phyloP scores from a whole-genome alignment of 805 yeast genomes.

The Huiozyma sinensis region DNA sequence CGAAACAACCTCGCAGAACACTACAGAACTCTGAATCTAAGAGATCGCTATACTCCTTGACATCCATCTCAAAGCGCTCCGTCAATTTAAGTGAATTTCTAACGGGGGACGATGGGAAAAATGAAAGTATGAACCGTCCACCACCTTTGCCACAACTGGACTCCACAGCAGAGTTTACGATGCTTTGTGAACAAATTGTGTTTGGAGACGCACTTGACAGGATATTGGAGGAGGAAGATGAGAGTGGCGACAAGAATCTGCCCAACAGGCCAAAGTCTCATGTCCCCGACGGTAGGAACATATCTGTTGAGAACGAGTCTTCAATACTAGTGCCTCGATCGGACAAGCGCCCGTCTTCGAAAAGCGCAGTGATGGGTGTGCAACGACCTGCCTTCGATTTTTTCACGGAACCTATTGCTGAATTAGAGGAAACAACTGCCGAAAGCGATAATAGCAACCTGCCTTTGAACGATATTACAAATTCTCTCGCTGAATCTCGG shows the following conservation, averaged over 20 bases:
- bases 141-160: slow-evolving; percentile 15
- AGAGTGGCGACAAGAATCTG: slow-evolving; percentile 3
- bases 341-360: too few species aligned
- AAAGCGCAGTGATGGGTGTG: too few species aligned
- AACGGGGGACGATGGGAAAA: slow-evolving; percentile 5
- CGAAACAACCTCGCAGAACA: slow-evolving; percentile 10
- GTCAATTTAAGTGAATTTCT: slow-evolving; percentile 24
- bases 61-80: slow-evolving; percentile 28
- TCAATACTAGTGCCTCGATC: too few species aligned
- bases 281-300: too few species aligned
- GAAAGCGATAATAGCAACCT: too few species aligned
- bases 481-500: background rate
- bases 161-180: slow-evolving; percentile 21
- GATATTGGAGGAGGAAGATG: slow-evolving; percentile 19
- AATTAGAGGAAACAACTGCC: too few species aligned
- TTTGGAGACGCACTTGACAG: slow-evolving; percentile 21
- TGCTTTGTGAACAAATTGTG: slow-evolving; percentile 23
- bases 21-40: slow-evolving; percentile 24
- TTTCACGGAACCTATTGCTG: too few species aligned
- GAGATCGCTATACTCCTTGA: slow-evolving; percentile 25
- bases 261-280: too few species aligned
- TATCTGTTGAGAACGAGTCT: too few species aligned
- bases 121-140: slow-evolving; percentile 1
- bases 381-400: too few species aligned
- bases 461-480: slow-evolving; percentile 3